Conservation (phyloP, 805 yeast genomes). For the Suhomyces emberorum region DNA sequence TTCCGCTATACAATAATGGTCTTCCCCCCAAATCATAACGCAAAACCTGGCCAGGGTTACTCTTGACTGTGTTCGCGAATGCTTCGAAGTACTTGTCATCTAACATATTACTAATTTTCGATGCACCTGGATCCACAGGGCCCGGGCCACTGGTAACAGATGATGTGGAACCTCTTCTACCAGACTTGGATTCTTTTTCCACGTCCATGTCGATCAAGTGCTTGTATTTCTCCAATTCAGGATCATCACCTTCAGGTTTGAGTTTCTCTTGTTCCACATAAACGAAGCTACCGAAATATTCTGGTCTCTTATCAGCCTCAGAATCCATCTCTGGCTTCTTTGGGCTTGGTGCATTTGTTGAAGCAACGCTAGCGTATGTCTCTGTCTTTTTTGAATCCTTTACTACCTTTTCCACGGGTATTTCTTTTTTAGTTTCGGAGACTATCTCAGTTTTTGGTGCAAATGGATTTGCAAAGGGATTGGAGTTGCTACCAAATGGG, state of each 20-base stretch:
- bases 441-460: constrained; percentile 5
- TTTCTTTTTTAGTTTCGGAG: background rate
- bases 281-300: constrained; percentile 63
- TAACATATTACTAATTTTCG: constrained; percentile 47
- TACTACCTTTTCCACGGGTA: background rate
- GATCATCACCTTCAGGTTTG: constrained; percentile 50
- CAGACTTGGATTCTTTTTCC: constrained; percentile 28
- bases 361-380: constrained; percentile 13
- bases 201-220: constrained; percentile 52
- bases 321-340: constrained; percentile 7
- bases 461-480: constrained; percentile 8
- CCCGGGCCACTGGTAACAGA: constrained; percentile 1
- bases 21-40: constrained; percentile 78
- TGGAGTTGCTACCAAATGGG: constrained; percentile 24
- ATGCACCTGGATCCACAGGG: constrained; percentile 16
- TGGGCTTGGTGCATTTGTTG: constrained; percentile 9
- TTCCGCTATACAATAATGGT: constrained; percentile 71
- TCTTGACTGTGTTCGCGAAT: constrained; percentile 70
- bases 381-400: constrained; percentile 13
- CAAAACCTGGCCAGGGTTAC: constrained; percentile 83
- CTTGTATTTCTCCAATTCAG: constrained; percentile 46
- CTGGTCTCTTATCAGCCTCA: constrained; percentile 33
- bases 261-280: constrained; percentile 72
- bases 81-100: constrained; percentile 78
- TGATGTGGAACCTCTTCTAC: constrained; percentile 9